Conservation (phyloP, 163 green algal genomes). For the Trebouxiophyceae sp. region DNA sequence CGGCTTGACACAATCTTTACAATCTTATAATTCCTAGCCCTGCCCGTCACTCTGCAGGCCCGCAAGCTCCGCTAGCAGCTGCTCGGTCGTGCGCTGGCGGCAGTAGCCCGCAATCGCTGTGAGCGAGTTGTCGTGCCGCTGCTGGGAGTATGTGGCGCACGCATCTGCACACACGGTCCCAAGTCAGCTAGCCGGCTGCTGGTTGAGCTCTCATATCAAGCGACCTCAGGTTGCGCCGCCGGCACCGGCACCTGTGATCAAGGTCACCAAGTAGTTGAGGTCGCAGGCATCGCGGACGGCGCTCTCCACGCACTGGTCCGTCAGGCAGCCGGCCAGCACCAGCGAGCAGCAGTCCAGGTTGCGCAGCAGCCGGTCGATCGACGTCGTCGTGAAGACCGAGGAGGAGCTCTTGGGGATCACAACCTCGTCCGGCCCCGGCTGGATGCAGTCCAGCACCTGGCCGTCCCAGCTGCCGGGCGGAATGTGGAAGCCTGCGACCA, state of each 20-base stretch:
- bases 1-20: too few relatives aligned
- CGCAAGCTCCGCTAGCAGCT: conserved; percentile 48
- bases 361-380: conserved; percentile 44
- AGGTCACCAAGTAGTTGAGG: conserved; percentile 55
- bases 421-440: conserved; percentile 53
- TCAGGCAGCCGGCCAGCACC: conserved; percentile 35
- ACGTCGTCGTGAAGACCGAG: conserved; percentile 58
- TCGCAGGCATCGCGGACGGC: conserved; percentile 62
- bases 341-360: conserved; percentile 22
- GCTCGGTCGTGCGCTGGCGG: conserved; percentile 30
- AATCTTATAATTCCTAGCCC: too few relatives aligned
- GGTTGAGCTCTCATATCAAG: neutral
- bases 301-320: conserved; percentile 66
- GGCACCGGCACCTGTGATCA: conserved; percentile 23
- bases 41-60: too few relatives aligned
- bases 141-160: conserved; percentile 39
- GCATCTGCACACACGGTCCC: conserved; percentile 24
- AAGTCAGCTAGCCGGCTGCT: neutral
- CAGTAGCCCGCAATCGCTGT: conserved; percentile 48
- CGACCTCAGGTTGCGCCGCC: neutral
- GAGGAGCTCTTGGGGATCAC: conserved; percentile 59
- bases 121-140: conserved; percentile 37
- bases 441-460: conserved; percentile 40
- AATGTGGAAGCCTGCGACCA: conserved; percentile 53
- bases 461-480: conserved; percentile 49